Percentiles rank a stretch among this genome's conserved stretches.
Conservation (phyloP, 2,329 filamentous ascomycete genomes). For the Sporothrix brasiliensis region DNA sequence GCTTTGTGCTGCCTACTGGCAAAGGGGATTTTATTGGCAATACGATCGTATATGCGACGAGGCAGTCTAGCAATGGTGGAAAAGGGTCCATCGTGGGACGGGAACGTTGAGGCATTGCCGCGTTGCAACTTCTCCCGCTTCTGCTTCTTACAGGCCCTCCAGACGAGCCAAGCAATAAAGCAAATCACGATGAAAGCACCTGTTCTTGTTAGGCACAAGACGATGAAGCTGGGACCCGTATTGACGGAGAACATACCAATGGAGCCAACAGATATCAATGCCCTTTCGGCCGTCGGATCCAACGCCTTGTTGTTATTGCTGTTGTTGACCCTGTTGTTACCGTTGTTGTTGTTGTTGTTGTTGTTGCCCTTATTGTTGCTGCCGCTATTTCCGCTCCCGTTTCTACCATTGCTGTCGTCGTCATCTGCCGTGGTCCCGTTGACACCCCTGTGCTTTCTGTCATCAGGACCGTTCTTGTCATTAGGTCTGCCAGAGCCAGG, state of each 20-base stretch:
- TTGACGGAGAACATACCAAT: constrained; percentile 41
- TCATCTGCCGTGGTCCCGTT: constrained; percentile 12
- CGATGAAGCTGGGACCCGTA: not conserved
- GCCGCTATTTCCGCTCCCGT: constrained; percentile 6
- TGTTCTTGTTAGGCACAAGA: constrained; percentile 33
- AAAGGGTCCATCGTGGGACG: constrained; percentile 25
- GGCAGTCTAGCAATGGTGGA: constrained; percentile 22
- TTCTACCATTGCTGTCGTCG: not conserved
- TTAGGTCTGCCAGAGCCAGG: not conserved
- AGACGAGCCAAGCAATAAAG: constrained; percentile 51
- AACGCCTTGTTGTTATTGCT: constrained; percentile 29
- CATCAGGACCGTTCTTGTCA: constrained; percentile 6
- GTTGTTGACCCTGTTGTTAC: constrained; percentile 5
- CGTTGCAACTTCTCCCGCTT: constrained; percentile 37
- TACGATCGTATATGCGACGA: constrained; percentile 26
- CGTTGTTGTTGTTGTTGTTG: constrained; percentile 27
- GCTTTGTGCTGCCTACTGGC: constrained; percentile 38
- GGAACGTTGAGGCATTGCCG: constrained; percentile 7
- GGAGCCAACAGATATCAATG: constrained; percentile 43
- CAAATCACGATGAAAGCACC: constrained; percentile 52
- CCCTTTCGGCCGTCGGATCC: constrained; percentile 40
- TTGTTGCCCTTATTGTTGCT: not conserved
- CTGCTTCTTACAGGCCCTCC: constrained; percentile 46
- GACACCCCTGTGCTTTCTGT: constrained; percentile 29
- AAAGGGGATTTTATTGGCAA: constrained; percentile 45